A percentile compares a stretch with the other conserved stretches of the same genome.
phyloP scores from a whole-genome alignment of 2,329 filamentous ascomycete species.

The Didymosphaeria variabile region DNA sequence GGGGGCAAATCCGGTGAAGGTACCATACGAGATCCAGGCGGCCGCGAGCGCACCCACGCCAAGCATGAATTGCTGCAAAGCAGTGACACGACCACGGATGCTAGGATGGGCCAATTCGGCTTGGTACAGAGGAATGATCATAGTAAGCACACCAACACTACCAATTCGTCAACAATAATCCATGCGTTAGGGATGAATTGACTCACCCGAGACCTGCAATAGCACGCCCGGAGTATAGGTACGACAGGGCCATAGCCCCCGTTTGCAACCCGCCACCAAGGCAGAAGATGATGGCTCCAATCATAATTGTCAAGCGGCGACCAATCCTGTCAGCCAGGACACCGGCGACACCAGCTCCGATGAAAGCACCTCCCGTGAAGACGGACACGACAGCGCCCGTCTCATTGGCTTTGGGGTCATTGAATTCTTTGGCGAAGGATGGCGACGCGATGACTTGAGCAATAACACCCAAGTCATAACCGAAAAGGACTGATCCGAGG shows the following conservation, averaged over 20 bases:
- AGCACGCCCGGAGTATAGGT: slow-evolving; percentile 74
- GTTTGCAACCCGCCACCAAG: slow-evolving; percentile 79
- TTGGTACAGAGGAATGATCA: slow-evolving; percentile 78
- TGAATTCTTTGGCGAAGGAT: slow-evolving; percentile 55
- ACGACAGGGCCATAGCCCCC: slow-evolving; percentile 66
- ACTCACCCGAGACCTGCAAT: slow-evolving; percentile 72
- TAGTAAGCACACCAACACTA: slow-evolving; percentile 68
- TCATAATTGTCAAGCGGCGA: slow-evolving; percentile 74
- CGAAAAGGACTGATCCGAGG: slow-evolving; percentile 66
- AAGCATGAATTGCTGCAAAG: slow-evolving; percentile 84
- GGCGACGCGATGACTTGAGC: slow-evolving; percentile 62
- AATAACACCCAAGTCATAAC: slow-evolving; percentile 69
- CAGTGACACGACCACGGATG: slow-evolving; percentile 78
- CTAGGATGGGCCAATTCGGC: slow-evolving; percentile 80
- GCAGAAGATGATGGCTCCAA: slow-evolving; percentile 75
- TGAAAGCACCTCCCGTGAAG: slow-evolving; percentile 79
- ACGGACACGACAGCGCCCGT: slow-evolving; percentile 78
- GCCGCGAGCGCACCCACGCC: slow-evolving; percentile 78
- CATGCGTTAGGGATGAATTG: slow-evolving; percentile 11
- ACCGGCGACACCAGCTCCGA: slow-evolving; percentile 72
- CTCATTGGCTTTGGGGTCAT: slow-evolving; percentile 48
- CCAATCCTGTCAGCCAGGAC: slow-evolving; percentile 71
- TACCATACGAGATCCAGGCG: slow-evolving; percentile 76
- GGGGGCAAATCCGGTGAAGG: slow-evolving; percentile 60
- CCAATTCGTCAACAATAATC: slow-evolving; percentile 13